phyloP scores from a whole-genome alignment of 805 yeast species.

The Saccharomycopsis javanensis region DNA sequence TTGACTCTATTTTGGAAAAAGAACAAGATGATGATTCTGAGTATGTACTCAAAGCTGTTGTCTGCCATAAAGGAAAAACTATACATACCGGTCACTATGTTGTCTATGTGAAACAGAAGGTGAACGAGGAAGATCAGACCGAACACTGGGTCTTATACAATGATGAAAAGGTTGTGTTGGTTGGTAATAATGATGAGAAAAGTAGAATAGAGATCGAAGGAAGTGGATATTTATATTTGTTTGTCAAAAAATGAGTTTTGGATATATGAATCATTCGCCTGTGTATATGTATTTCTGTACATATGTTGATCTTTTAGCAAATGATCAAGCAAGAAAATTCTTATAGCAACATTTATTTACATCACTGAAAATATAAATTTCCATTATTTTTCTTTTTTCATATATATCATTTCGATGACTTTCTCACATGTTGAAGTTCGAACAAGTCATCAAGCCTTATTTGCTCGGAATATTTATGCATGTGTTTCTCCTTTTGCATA shows the following conservation, averaged over 20 bases:
- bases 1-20: slow-evolving; percentile 4
- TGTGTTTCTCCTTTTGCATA: neutral
- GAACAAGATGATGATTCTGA: slow-evolving; percentile 21
- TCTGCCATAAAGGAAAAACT: slow-evolving; percentile 85
- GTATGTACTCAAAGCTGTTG: slow-evolving; percentile 50
- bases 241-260: slow-evolving; percentile 20
- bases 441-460: no score
- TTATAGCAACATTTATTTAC: no score
- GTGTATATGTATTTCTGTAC: neutral
- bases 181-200: slow-evolving; percentile 27
- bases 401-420: neutral
- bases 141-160: slow-evolving; percentile 69
- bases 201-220: slow-evolving; percentile 28
- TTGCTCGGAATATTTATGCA: neutral
- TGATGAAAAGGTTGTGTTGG: slow-evolving; percentile 76
- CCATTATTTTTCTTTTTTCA: neutral
- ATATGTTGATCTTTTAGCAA: neutral
- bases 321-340: no score
- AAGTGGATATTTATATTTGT: slow-evolving; percentile 40
- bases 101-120: slow-evolving; percentile 46
- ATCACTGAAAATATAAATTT: no score
- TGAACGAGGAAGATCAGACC: slow-evolving; percentile 28
- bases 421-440: neutral
- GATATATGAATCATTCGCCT: neutral
- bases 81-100: slow-evolving; percentile 93